These are phyloP conservation scores for Stylosanthes scabra DNA, from an alignment of 331 rosid species.

Conservation along the genomic window DNA sequence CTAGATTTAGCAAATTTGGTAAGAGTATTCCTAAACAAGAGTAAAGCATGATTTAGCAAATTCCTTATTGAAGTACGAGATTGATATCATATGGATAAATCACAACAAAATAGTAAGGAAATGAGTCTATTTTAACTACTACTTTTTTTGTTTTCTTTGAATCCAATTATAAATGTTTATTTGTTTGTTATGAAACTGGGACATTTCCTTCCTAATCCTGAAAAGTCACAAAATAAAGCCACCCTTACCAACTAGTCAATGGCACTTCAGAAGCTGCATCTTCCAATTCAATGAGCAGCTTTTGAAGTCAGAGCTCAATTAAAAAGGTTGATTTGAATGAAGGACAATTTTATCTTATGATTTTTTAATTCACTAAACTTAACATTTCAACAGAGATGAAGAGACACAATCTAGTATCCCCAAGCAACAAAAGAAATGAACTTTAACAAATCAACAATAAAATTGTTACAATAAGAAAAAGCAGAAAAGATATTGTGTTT, in stretches of 20 bases:
- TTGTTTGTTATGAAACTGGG: background rate
- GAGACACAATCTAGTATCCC: conserved; percentile 5
- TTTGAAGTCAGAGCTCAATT: conserved; percentile 1
- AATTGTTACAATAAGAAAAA: background rate
- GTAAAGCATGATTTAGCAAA: too few relatives aligned
- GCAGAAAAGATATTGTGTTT: conserved; percentile 3
- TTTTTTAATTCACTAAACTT: too few relatives aligned
- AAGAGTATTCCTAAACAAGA: too few relatives aligned
- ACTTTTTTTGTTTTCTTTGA: too few relatives aligned
- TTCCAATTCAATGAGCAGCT: conserved; percentile 1
- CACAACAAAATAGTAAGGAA: background rate
- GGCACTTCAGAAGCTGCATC: conserved; percentile 4
- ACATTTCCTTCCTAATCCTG: conserved; percentile 6
- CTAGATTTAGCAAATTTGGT: too few relatives aligned
- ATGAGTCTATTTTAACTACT: background rate
- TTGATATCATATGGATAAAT: background rate
- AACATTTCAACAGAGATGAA: too few relatives aligned
- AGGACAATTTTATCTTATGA: background rate
- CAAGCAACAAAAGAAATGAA: background rate
- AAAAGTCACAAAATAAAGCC: background rate
- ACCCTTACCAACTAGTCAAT: background rate
- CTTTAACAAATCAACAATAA: background rate
- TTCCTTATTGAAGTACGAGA: background rate
- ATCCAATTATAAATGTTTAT: too few relatives aligned
- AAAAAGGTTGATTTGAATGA: background rate